Conservation (phyloP, 208 protist species). For the Leishmania major region DNA sequence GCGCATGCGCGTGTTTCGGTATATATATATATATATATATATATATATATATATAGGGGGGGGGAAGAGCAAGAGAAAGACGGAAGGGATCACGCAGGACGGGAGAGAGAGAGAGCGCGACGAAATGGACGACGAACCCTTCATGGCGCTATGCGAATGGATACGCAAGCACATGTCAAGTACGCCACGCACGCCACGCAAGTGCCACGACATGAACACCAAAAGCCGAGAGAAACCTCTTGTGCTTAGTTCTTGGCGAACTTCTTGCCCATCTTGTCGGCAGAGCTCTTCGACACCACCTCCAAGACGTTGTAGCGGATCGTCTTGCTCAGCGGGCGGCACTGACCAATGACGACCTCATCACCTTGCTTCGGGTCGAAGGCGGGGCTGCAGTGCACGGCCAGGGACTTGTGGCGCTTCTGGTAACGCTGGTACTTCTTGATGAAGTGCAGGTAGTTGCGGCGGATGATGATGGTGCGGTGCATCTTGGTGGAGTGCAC, state of each 20-base stretch:
- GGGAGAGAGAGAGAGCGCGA: not conserved
- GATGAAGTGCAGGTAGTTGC: constrained; percentile 99
- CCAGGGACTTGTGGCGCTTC: constrained; percentile 99
- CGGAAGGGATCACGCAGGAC: not conserved
- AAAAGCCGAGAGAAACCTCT: not conserved
- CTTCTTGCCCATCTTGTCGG: constrained; percentile 88
- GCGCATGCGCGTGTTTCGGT: not conserved
- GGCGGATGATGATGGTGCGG: constrained; percentile 98
- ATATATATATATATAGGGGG: not conserved
- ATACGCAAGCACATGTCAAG: not conserved
- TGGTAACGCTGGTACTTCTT: constrained; percentile 99
- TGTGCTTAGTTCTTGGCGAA: constrained; percentile 78
- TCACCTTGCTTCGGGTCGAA: constrained; percentile 99
- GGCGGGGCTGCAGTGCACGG: constrained; percentile 98
- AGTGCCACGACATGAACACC: not conserved
- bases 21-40: not conserved
- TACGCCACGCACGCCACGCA: not conserved
- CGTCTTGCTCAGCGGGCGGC: constrained; percentile 99
- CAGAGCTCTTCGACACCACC: constrained; percentile 87
- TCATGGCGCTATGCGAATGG: not conserved
- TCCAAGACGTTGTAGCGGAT: constrained; percentile 99
- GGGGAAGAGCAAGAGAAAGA: not conserved
- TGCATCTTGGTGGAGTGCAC: constrained; percentile 99
- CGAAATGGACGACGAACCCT: not conserved
- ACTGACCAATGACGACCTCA: constrained; percentile 99